Conservation (phyloP, 2,329 filamentous ascomycete genomes). For the Stagonosporopsis rhizophila region DNA sequence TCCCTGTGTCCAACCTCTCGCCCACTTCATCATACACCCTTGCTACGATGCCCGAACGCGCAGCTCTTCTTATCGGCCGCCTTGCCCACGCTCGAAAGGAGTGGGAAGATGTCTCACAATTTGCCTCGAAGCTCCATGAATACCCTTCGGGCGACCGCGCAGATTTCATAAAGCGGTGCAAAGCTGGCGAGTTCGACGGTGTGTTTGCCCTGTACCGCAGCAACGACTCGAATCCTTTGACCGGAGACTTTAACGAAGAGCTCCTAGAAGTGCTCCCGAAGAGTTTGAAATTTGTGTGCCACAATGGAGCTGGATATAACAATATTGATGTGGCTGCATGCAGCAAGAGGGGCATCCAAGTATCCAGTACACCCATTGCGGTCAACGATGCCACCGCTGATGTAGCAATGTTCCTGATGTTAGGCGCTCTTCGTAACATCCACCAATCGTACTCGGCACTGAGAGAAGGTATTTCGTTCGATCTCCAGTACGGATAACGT, state of each 20-base stretch:
- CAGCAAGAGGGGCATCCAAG: constrained; percentile 54
- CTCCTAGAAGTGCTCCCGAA: constrained; percentile 52
- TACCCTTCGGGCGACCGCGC: constrained; percentile 61
- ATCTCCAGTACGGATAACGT: not conserved
- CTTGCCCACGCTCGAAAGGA: constrained; percentile 56
- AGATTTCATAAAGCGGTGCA: constrained; percentile 63
- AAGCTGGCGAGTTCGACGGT: constrained; percentile 62
- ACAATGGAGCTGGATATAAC: constrained; percentile 66
- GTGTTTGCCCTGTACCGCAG: constrained; percentile 66
- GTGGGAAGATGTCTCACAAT: constrained; percentile 51
- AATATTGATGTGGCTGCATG: constrained; percentile 65
- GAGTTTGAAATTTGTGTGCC: constrained; percentile 54
- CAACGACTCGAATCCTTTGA: constrained; percentile 61
- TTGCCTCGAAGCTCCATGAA: constrained; percentile 54
- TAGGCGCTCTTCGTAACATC: constrained; percentile 60
- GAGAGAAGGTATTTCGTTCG: constrained; percentile 46
- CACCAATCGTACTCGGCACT: constrained; percentile 57
- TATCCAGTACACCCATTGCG: constrained; percentile 57
- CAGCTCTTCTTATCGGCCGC: constrained; percentile 55
- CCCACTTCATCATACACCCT: not conserved
- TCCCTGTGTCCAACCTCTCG: not conserved
- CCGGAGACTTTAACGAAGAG: constrained; percentile 56
- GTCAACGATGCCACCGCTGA: constrained; percentile 61
- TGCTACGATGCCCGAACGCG: constrained; percentile 41
- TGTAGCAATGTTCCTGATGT: constrained; percentile 59